phyloP scores from a whole-genome alignment of 192 early-diverging fungal species.

The Gryganskiella cystojenkinii region DNA sequence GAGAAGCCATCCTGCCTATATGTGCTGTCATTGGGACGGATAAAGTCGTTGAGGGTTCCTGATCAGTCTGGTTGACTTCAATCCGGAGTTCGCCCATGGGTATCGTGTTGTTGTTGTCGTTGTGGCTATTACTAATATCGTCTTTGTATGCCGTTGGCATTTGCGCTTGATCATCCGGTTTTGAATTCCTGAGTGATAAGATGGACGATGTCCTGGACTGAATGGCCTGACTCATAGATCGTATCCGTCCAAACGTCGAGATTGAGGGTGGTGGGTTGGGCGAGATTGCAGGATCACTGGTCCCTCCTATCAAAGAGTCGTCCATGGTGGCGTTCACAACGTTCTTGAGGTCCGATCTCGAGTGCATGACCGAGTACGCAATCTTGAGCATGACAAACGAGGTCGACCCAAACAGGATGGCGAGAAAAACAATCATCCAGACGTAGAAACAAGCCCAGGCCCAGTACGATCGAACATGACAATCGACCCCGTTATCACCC shows the following conservation, averaged over 20 bases:
- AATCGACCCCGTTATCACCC: neutral
- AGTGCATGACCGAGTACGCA: slow-evolving; percentile 6
- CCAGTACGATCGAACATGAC: slow-evolving; percentile 26
- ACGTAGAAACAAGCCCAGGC: slow-evolving; percentile 41
- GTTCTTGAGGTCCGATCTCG: slow-evolving; percentile 17
- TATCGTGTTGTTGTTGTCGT: neutral
- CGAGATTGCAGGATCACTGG: neutral
- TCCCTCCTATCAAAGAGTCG: neutral
- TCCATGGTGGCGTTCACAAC: slow-evolving; percentile 14
- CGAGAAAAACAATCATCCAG: slow-evolving; percentile 38
- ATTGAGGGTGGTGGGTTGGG: neutral
- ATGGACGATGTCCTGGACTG: slow-evolving; percentile 10
- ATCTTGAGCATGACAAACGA: slow-evolving; percentile 37
- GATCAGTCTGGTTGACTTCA: too few species aligned
- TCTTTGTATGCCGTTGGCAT: neutral
- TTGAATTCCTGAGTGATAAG: slow-evolving; percentile 8
- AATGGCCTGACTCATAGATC: slow-evolving; percentile 15
- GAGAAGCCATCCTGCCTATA: neutral
- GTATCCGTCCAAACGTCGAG: slow-evolving; percentile 8
- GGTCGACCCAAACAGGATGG: slow-evolving; percentile 34
- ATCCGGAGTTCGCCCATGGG: neutral
- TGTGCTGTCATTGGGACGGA: neutral
- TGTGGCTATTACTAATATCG: neutral
- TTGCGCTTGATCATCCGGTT: neutral
- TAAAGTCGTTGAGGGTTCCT: too few species aligned